These are phyloP conservation scores for Boletus coccyginus DNA, from an alignment of 768 basidiomycete genomes.

Conservation along the genomic window DNA sequence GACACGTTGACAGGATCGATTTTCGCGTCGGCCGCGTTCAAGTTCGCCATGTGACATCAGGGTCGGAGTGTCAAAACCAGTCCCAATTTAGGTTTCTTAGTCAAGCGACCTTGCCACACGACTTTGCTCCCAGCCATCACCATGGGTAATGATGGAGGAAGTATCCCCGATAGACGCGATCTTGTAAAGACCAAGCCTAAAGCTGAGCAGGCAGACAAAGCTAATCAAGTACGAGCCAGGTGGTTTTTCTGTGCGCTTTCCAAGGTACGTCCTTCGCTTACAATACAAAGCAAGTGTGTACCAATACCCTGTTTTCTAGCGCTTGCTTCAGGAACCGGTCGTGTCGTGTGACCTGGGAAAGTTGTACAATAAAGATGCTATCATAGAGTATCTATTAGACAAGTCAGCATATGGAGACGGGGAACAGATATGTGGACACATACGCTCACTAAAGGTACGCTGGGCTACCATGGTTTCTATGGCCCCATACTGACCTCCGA, in stretches of 20 bases:
- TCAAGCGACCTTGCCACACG: neutral
- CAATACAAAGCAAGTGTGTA: neutral
- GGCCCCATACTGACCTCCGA: neutral
- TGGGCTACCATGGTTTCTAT: neutral
- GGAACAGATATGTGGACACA: conserved; percentile 88
- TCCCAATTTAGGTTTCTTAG: neutral
- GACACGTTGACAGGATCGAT: neutral
- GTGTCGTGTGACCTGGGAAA: conserved; percentile 93
- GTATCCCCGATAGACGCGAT: conserved; percentile 81
- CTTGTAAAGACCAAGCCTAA: conserved; percentile 72
- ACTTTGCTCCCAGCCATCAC: conserved; percentile 7
- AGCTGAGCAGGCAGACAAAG: conserved; percentile 87
- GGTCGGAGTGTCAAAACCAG: conserved; percentile 3
- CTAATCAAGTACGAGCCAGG: conserved; percentile 80
- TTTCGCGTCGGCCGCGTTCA: neutral
- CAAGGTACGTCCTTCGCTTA: conserved; percentile 54
- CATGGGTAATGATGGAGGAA: conserved; percentile 91
- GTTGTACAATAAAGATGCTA: conserved; percentile 93
- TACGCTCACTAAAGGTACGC: conserved; percentile 83
- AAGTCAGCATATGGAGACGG: conserved; percentile 86
- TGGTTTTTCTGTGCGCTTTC: conserved; percentile 96
- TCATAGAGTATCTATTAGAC: conserved; percentile 88
- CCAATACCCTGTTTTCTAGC: conserved; percentile 40
- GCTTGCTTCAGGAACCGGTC: conserved; percentile 81
- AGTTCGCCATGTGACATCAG: neutral